phyloP scores from a whole-genome alignment of 352 stramenopile genomes.

The Phytophthora palmivora region DNA sequence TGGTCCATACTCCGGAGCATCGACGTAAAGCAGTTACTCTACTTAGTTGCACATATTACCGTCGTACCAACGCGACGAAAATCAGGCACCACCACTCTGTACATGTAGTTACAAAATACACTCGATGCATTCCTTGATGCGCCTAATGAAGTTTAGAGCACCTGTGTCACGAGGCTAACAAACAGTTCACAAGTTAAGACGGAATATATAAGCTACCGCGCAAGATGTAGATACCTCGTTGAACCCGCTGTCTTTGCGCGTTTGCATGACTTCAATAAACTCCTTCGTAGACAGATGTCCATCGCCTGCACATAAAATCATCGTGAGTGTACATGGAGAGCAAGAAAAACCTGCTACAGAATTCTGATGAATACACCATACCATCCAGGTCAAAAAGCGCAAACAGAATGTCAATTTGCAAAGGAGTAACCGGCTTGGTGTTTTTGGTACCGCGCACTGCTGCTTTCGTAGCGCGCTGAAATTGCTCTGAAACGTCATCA shows the following conservation, averaged over 20 bases:
- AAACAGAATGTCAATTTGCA: conserved; percentile 90
- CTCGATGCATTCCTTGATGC: conserved; percentile 75
- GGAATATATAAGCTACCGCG: neutral
- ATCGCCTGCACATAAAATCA: conserved; percentile 51
- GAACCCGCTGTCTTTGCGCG: conserved; percentile 83
- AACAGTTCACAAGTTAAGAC: conserved; percentile 3
- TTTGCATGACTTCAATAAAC: conserved; percentile 90
- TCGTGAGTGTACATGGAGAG: neutral
- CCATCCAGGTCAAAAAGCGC: conserved; percentile 83
- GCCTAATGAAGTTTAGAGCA: conserved; percentile 68
- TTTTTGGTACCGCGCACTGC: conserved; percentile 64
- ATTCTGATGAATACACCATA: conserved; percentile 26
- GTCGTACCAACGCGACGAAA: conserved; percentile 25
- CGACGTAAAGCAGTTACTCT: conserved; percentile 24
- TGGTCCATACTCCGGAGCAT: conserved; percentile 69
- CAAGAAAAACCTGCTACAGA: no score
- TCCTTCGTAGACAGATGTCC: conserved; percentile 80
- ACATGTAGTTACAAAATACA: conserved; percentile 45
- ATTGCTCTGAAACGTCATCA: conserved; percentile 61
- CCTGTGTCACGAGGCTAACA: conserved; percentile 78
- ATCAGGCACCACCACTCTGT: neutral
- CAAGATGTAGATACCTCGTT: conserved; percentile 62
- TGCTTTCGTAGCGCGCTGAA: conserved; percentile 74
- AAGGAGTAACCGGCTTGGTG: conserved; percentile 68
- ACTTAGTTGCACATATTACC: neutral